phyloP scores from a whole-genome alignment of 768 basidiomycete species.

The Termitomyces sp. region DNA sequence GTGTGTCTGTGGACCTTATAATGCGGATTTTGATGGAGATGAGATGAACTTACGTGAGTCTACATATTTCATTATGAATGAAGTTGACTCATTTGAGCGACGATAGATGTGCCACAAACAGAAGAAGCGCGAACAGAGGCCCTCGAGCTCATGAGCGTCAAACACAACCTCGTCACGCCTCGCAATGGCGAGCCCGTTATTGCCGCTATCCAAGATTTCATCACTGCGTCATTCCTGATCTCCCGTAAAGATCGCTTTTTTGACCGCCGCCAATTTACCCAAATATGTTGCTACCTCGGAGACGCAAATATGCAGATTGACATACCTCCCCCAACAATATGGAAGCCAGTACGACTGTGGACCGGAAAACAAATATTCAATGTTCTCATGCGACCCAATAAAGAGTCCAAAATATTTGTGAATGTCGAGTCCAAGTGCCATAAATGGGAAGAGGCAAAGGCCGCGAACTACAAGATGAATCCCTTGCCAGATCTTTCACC shows the following conservation, averaged over 20 bases:
- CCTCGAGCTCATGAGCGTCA: constrained; percentile 94
- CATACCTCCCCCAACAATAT: constrained; percentile 90
- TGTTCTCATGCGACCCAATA: constrained; percentile 93
- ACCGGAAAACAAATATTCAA: constrained; percentile 99
- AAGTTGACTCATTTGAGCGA: constrained; percentile 1
- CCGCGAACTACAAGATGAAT: constrained; percentile 58
- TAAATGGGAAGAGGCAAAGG: constrained; percentile 74
- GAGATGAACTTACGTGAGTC: constrained; percentile 97
- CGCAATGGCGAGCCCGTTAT: constrained; percentile 99
- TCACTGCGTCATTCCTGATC: constrained; percentile 95
- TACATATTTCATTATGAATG: not conserved
- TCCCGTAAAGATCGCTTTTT: constrained; percentile 91
- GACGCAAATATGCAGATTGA: constrained; percentile 93
- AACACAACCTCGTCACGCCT: constrained; percentile 95
- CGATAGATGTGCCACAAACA: constrained; percentile 92
- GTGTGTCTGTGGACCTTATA: constrained; percentile 98
- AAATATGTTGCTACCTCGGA: constrained; percentile 91
- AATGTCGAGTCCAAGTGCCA: constrained; percentile 97
- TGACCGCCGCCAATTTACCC: constrained; percentile 91
- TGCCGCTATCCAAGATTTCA: constrained; percentile 99
- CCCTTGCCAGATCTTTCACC: constrained; percentile 83
- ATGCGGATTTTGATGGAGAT: constrained; percentile 99
- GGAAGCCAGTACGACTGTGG: constrained; percentile 92
- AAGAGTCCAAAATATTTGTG: constrained; percentile 71
- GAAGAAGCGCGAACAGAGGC: constrained; percentile 98